Base-by-base conservation (phyloP, 805 yeast species). In the Candida cerambycidarum region DNA sequence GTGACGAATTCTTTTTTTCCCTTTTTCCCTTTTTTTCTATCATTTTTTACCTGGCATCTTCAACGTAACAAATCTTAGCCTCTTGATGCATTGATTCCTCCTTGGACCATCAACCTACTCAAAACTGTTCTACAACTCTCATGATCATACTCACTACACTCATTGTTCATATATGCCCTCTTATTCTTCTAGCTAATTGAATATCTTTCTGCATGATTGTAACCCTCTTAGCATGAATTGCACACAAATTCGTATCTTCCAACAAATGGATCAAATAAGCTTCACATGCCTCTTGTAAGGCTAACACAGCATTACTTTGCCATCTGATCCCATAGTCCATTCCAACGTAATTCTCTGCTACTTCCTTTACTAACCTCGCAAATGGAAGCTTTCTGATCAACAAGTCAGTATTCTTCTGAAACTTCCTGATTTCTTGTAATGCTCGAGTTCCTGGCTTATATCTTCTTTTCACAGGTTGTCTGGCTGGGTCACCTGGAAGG, bases 181-280 rank as follows among this genome's bases (percentile, higher is more conserved):
- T 73, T 32, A 85, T 78, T 61, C 92, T 71, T 65, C 93, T 74
- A 3, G 93, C 93, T 50, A 85, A 65, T 56, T 85, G 90, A 47
- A 85, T 80, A 58, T 85, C 95, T 59, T 82, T 84, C 55, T 83
- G 85, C 92, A 85, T 85, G 25, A 85, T 83, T 0, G 95, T 85
- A n/a, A 85, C 89, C 52, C 95, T 65, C 55, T 82, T 84, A 1
- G 89, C 90, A 61, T 85, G 93, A 29, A 85, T 64, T 11, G 93
- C 93, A 59, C 88, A 71, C 29, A 85, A 58, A 53, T 85, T 85
- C 3, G 90, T 85, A 57, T 85, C 93, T 55, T 85, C 93, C 39
- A 85, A 66, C 29, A 85, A 63, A 41, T 85, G 85, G 10, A 85
- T 82, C 46, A 85, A 59, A 48, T 80, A 85, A 1, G 92, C 90